Evolutionary conservation across 495 filamentous ascomycete genomes (phyloP), one percentile per base, ranked within the genome.

Genomic region (Xylona heveae): DNA sequence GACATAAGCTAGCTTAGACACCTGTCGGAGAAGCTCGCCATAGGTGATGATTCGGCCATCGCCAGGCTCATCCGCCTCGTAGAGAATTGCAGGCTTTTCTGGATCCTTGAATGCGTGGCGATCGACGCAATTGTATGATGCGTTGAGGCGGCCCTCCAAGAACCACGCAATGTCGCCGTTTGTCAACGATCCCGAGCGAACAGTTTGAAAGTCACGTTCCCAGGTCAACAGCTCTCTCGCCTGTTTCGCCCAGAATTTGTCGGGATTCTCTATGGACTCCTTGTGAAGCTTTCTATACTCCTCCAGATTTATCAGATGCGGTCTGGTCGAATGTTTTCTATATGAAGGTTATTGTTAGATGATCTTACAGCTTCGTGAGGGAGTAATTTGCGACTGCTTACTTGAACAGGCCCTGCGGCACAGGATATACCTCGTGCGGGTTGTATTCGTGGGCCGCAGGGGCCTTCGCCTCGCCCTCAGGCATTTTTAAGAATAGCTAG

Each of bases 81-180:
- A 99, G 62, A 95, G 93, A 54, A 99, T 90, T 43, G 88, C 88
- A 24, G 84, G 68, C 59, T 70, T 78, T 55, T 93, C 58, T 12
- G 90, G 90, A 57, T 92, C 66, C 55, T 82, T 83, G 59, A 85
- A 62, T 6, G 85, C 88, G 54, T 94, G 88, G 38, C 88, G 78
- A 45, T 99, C 88, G 34, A 99, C 77, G 49, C 81, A 90, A 61
- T 99, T 99, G 68, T 79, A 99, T 16, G 78, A 83, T 28, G 88
- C 90, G 45, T 95, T 95, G 43, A 99, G 63, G 37, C 73, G 68
- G 36, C 88, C 88, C 55, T 93, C 88, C 30, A 80, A 54, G 51
- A 99, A 99, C 90, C 90, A 99, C 34, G 80, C 73, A 43, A 63
- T 74, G 59, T 97, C 84, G 39, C 88, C 88, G 40, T 77, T 62